Evolutionary conservation across 768 basidiomycete species (phyloP).

Genomic region (Piloderma croceum): DNA sequence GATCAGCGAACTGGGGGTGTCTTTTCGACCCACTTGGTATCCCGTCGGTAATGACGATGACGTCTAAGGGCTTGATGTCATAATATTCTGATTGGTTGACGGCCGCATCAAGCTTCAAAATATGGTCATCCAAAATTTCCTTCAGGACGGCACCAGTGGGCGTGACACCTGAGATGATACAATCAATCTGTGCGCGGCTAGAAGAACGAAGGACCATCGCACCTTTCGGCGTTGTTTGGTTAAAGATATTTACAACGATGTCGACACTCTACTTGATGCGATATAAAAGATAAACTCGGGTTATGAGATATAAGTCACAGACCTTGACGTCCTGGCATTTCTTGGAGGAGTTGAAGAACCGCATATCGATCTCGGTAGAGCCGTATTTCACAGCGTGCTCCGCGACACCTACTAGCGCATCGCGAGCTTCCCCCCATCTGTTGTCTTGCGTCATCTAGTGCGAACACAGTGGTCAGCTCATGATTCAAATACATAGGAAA

Average conservation of each 20-base stretch:
- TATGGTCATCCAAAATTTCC: constrained; percentile 2
- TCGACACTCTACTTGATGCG: not conserved
- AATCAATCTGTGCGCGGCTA: not conserved
- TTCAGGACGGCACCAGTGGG: constrained; percentile 3
- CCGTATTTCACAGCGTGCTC: constrained; percentile 7
- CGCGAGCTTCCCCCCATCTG: constrained; percentile 4
- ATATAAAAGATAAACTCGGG: not conserved
- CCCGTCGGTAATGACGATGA: constrained; percentile 9
- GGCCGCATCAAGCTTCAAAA: constrained; percentile 6
- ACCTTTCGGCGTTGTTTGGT: constrained; percentile 3
- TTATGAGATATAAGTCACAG: not conserved
- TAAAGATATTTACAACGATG: constrained; percentile 1
- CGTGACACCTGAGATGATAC: constrained; percentile 1
- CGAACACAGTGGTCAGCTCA: not conserved
- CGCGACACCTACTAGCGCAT: constrained; percentile 1
- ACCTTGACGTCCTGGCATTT: not conserved
- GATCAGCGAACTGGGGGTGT: not conserved
- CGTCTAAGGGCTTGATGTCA: constrained; percentile 9
- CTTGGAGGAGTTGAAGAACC: constrained; percentile 4
- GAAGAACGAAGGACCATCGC: not conserved
- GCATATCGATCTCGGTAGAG: constrained; percentile 1
- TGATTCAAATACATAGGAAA: not conserved
- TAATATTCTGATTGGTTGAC: constrained; percentile 6
- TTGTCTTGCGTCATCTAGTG: not conserved
- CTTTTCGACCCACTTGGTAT: constrained; percentile 3